Conservation (phyloP, 202 grass and related monocot genomes). For the Eragrostis tef region DNA sequence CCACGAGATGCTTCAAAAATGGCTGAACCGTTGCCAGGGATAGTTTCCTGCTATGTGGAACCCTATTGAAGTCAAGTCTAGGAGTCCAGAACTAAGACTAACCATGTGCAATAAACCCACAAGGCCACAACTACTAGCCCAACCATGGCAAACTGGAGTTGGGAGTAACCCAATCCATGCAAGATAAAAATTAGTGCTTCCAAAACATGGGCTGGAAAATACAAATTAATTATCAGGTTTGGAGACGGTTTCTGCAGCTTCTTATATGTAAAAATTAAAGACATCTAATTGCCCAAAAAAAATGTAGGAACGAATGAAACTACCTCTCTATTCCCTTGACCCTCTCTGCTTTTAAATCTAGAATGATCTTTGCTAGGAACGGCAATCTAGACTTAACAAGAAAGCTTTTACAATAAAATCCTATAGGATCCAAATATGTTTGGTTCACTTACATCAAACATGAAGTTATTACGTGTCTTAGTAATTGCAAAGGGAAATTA, state of each 20-base stretch:
- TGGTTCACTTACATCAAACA: conserved; percentile 2
- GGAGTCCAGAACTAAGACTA: not conserved
- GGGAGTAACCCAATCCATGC: too few relatives aligned
- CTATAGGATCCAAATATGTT: not conserved
- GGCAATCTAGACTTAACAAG: conserved; percentile 1
- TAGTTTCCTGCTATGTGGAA: not conserved
- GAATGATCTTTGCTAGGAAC: not conserved
- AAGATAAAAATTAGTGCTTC: too few relatives aligned
- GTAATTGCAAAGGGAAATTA: conserved; percentile 53
- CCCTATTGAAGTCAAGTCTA: not conserved
- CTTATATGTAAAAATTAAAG: conserved; percentile 7
- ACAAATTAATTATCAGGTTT: not conserved
- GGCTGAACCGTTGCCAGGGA: not conserved
- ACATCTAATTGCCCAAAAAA: too few relatives aligned
- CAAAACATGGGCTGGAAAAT: not conserved
- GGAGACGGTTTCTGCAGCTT: not conserved
- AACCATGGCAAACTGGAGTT: not conserved
- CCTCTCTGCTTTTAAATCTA: not conserved
- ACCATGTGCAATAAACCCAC: not conserved
- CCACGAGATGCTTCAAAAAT: not conserved
- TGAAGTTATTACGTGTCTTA: conserved; percentile 20
- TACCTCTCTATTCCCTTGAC: not conserved
- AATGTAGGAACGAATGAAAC: too few relatives aligned
- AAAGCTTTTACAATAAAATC: not conserved
- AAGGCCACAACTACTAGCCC: not conserved